Percentiles rank a stretch among this genome's conserved stretches.
phyloP scores from a whole-genome alignment of 2,329 filamentous ascomycete species.

The Colletotrichum sp. region DNA sequence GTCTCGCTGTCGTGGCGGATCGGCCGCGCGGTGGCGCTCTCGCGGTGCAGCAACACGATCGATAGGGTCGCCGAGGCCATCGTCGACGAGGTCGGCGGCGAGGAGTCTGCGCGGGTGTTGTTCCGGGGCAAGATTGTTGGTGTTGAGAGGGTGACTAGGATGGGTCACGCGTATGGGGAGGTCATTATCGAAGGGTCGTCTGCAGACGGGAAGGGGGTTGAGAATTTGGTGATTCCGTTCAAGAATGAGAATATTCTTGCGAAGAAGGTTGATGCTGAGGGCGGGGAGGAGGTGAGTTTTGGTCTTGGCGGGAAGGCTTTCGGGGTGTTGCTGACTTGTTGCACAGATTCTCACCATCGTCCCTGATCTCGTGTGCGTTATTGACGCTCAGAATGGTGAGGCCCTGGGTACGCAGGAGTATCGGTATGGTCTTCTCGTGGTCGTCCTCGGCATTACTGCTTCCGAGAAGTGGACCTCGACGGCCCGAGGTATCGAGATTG shows the following conservation, averaged over 20 bases:
- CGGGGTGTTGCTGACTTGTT: constrained; percentile 17
- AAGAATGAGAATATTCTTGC: constrained; percentile 79
- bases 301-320: too few species aligned
- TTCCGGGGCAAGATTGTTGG: constrained; percentile 69
- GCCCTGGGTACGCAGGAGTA: constrained; percentile 63
- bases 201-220: constrained; percentile 32
- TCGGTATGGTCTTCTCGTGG: constrained; percentile 55
- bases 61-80: constrained; percentile 62
- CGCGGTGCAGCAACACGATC: constrained; percentile 38
- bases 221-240: constrained; percentile 67
- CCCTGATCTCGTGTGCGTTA: constrained; percentile 60
- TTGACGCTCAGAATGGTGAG: constrained; percentile 61
- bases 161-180: constrained; percentile 66
- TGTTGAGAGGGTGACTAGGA: constrained; percentile 60
- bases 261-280: constrained; percentile 31
- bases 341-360: constrained; percentile 55
- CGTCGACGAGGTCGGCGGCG: constrained; percentile 61
- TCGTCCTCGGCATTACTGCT: constrained; percentile 52
- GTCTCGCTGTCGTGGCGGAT: constrained; percentile 32
- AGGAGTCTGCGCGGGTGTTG: constrained; percentile 56
- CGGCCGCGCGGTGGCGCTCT: constrained; percentile 43
- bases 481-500: constrained; percentile 42
- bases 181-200: constrained; percentile 55
- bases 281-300: constrained; percentile 34
- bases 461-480: constrained; percentile 50